Conservation (phyloP, 2,329 filamentous ascomycete genomes). For the Ophiostoma sp. region DNA sequence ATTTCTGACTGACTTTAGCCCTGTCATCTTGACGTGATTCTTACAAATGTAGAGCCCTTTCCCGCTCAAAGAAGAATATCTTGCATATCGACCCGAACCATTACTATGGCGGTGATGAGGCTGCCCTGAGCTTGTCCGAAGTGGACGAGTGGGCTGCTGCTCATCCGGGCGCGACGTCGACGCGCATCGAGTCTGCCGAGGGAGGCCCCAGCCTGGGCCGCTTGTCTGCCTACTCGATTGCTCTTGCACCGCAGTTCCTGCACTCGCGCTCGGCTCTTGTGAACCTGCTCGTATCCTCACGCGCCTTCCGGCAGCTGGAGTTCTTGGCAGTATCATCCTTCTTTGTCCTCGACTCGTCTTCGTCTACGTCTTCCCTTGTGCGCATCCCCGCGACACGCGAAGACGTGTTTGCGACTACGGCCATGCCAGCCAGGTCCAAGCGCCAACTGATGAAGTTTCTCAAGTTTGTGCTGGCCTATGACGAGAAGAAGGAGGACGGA, state of each 20-base stretch:
- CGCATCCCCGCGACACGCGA: conserved; percentile 85
- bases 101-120: conserved; percentile 83
- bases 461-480: conserved; percentile 69
- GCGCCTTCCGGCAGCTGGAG: conserved; percentile 81
- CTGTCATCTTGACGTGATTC: conserved; percentile 31
- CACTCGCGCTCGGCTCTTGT: conserved; percentile 77
- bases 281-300: conserved; percentile 77
- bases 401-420: conserved; percentile 77
- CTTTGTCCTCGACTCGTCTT: conserved; percentile 60
- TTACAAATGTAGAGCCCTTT: conserved; percentile 68
- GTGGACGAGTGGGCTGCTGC: conserved; percentile 64
- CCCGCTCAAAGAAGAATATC: conserved; percentile 84
- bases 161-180: conserved; percentile 30
- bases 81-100: conserved; percentile 83
- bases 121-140: conserved; percentile 79
- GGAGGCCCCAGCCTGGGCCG: conserved; percentile 44
- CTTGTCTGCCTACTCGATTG: conserved; percentile 73
- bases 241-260: conserved; percentile 79
- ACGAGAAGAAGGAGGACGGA: conserved; percentile 31
- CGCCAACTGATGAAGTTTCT: conserved; percentile 88
- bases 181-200: conserved; percentile 28
- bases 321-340: conserved; percentile 91
- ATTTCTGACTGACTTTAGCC: conserved; percentile 67
- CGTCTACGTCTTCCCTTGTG: conserved; percentile 30
- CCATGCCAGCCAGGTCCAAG: conserved; percentile 75